Evolutionary conservation across 2,329 filamentous ascomycete genomes (phyloP), one percentile per base, ranked within the genome.

Genomic region (Arthrobotrys pseudoclavata): DNA sequence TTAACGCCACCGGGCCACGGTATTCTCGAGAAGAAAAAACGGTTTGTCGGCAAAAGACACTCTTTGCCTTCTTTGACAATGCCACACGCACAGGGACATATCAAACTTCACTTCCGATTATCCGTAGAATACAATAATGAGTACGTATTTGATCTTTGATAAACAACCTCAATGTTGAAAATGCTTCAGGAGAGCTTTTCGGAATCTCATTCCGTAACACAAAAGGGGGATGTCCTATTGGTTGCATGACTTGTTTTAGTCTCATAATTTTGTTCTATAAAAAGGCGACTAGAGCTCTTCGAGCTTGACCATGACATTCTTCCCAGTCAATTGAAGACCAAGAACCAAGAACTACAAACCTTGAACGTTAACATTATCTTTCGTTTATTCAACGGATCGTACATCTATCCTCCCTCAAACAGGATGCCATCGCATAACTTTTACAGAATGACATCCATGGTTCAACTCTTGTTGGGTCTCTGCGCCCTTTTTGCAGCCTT

Each of bases 281-380:
- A 53, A 60, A 60, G 55, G 34, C 31, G 20, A 40, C 34, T 42
- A 20, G 55, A 60, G 55, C 55, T 60, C 55, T 60, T 26, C 34
- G 15, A 24, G 55, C 20, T 42, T 60, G 55, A 42, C 55, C 34
- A 60, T 24, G 55, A 60, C 22, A 60, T n/a, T 26, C 52, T 60
- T 60, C 34, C 31, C 20, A 26, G 55, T 40, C 50, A 57, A 22
- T 40, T 12, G 37, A 9, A 40, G 15, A 40, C 37, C 37, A 40
- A 40, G 37, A 40, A 40, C 37, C 37, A 40, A 20, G 18, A 45
- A 45, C 15, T 20, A 18, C 4, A 45, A 45, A 40, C 55, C 55
- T 60, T 60, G 34, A 42, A 13, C 18, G 26, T 40, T 42, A 26
- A 40, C 31, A 37, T 15, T 37, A 34, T 26, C 20, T n/a, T 2